phyloP scores from a whole-genome alignment of 2,329 filamentous ascomycete species.

The Pseudonectria foliicola region DNA sequence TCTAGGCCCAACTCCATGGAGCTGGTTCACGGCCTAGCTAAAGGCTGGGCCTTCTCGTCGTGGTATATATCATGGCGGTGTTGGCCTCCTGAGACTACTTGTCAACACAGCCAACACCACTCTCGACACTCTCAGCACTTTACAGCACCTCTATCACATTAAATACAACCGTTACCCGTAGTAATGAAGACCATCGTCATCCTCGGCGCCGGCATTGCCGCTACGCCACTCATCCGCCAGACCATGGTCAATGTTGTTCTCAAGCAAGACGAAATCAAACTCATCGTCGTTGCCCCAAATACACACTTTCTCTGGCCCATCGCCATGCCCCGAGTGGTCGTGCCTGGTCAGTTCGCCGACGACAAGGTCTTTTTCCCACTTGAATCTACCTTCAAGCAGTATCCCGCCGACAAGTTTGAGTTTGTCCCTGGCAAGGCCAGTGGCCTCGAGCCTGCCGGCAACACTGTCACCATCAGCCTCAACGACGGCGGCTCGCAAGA shows the following conservation, averaged over 20 bases:
- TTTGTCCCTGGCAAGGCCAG: constrained; percentile 44
- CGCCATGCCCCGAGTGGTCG: constrained; percentile 39
- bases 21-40: too few species aligned
- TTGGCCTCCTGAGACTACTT: neutral
- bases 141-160: too few species aligned
- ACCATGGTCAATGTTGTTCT: constrained; percentile 38
- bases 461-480: constrained; percentile 35
- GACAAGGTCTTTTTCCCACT: constrained; percentile 28
- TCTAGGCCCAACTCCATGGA: too few species aligned
- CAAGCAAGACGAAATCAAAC: constrained; percentile 33
- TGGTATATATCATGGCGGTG: too few species aligned
- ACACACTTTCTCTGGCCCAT: constrained; percentile 44
- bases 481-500: constrained; percentile 26
- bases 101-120: constrained; percentile 2
- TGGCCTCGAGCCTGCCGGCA: constrained; percentile 33
- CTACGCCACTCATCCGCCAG: constrained; percentile 42
- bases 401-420: constrained; percentile 41
- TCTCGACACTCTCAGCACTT: neutral
- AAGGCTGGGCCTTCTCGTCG: too few species aligned
- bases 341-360: constrained; percentile 40
- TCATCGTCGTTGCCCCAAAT: constrained; percentile 40
- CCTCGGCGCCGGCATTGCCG: constrained; percentile 41
- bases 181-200: constrained; percentile 37
- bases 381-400: constrained; percentile 40
- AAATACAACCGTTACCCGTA: too few species aligned